phyloP scores from a whole-genome alignment of 805 yeast genomes.

The Vanderwaltozyma tropicalis region DNA sequence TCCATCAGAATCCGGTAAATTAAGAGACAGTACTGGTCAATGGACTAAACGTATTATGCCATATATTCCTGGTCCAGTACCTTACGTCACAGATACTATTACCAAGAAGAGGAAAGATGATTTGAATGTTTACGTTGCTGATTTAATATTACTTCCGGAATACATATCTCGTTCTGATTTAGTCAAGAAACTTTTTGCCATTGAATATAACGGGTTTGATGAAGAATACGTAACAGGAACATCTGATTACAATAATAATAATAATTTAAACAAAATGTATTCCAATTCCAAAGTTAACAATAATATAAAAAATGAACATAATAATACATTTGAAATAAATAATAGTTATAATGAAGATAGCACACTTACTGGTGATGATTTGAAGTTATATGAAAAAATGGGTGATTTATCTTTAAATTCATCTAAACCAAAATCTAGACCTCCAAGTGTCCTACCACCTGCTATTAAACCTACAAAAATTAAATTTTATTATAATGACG shows the following conservation, averaged over 20 bases:
- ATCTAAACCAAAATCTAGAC: slow-evolving; percentile 21
- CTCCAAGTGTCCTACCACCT: slow-evolving; percentile 24
- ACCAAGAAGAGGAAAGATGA: slow-evolving; percentile 45
- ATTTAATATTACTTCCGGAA: slow-evolving; percentile 58
- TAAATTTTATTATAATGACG: slow-evolving; percentile 71
- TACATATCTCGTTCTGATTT: slow-evolving; percentile 62
- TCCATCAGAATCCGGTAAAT: slow-evolving; percentile 86
- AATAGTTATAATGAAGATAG: slow-evolving; percentile 18
- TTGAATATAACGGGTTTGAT: slow-evolving; percentile 32
- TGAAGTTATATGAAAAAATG: slow-evolving; percentile 20
- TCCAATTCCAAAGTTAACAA: no score
- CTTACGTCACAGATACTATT: slow-evolving; percentile 74
- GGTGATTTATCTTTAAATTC: slow-evolving; percentile 18
- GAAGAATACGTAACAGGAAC: slow-evolving; percentile 10
- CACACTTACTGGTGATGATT: slow-evolving; percentile 26
- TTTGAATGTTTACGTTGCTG: slow-evolving; percentile 46
- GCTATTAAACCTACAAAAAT: slow-evolving; percentile 37
- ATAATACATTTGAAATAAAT: not conserved
- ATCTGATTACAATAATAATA: not conserved
- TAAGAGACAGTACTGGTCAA: slow-evolving; percentile 36
- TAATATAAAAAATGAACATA: no score
- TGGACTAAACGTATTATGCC: slow-evolving; percentile 76
- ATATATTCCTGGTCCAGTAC: slow-evolving; percentile 90
- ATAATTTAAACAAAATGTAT: not conserved
- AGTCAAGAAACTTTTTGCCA: slow-evolving; percentile 61